These are phyloP conservation scores for Diaporthe caulivora DNA, from an alignment of 2,329 filamentous ascomycete species.

Conservation along the genomic window DNA sequence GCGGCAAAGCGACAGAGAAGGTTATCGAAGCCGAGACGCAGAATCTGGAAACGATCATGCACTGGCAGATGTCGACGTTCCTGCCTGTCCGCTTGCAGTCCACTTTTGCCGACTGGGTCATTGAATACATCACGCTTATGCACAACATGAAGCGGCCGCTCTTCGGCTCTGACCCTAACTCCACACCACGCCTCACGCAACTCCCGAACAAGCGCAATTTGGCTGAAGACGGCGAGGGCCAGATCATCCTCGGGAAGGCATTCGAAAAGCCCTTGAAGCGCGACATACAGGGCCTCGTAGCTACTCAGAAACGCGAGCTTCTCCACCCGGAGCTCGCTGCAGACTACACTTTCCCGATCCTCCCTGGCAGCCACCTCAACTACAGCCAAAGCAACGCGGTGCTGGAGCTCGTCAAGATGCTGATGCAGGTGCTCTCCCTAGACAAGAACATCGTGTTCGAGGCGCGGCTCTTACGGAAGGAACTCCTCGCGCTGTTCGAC, in stretches of 20 bases:
- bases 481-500: slow-evolving; percentile 90
- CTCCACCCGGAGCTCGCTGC: slow-evolving; percentile 87
- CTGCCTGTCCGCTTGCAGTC: slow-evolving; percentile 84
- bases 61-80: slow-evolving; percentile 97
- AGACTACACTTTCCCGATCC: slow-evolving; percentile 87
- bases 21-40: slow-evolving; percentile 81
- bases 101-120: slow-evolving; percentile 90
- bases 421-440: slow-evolving; percentile 92
- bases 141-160: slow-evolving; percentile 82
- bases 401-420: slow-evolving; percentile 89
- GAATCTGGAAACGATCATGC: slow-evolving; percentile 91
- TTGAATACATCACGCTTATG: slow-evolving; percentile 97
- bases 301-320: slow-evolving; percentile 88
- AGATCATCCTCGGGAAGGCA: slow-evolving; percentile 79
- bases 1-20: slow-evolving; percentile 89
- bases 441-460: slow-evolving; percentile 93
- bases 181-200: slow-evolving; percentile 69
- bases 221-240: slow-evolving; percentile 70
- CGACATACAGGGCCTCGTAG: slow-evolving; percentile 84
- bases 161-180: slow-evolving; percentile 60
- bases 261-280: slow-evolving; percentile 94
- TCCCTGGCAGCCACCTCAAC: slow-evolving; percentile 77
- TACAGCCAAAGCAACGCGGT: slow-evolving; percentile 71
- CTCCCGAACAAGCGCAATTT: slow-evolving; percentile 67
- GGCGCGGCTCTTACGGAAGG: slow-evolving; percentile 87